Conservation (phyloP, 208 protist species). For the Leishmania gerbilli region DNA sequence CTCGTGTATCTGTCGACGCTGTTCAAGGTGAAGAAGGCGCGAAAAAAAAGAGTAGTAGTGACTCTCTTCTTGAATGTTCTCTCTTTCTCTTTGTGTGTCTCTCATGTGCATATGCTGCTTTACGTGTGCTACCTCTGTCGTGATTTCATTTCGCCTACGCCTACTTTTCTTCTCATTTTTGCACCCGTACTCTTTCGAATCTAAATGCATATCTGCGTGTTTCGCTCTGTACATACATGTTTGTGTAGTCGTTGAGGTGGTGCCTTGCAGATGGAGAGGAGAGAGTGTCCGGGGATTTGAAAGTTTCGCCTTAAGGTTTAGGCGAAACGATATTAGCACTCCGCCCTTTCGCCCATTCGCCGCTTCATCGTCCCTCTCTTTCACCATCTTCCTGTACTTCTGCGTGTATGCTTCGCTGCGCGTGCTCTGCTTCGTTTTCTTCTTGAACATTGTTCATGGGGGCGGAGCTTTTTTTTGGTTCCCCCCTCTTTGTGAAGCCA, state of each 20-base stretch:
- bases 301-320: not conserved
- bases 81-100: not conserved
- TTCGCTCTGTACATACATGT: not conserved
- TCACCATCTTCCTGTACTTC: not conserved
- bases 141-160: not conserved
- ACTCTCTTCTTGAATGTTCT: not conserved
- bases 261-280: not conserved
- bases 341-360: not conserved
- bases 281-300: not conserved
- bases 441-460: not conserved
- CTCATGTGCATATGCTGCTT: not conserved
- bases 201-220: not conserved
- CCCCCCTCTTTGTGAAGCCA: not conserved
- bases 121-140: not conserved
- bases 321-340: not conserved
- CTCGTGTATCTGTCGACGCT: not conserved
- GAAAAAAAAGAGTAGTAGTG: not conserved
- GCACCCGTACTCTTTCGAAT: not conserved
- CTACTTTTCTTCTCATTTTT: not conserved
- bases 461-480: not conserved
- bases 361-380: not conserved
- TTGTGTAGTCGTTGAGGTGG: not conserved
- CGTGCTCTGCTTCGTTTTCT: not conserved
- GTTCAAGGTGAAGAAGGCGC: not conserved
- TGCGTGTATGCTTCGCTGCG: not conserved